These are phyloP conservation scores for Dalbergia cultrata DNA, from an alignment of 306 rosid genomes.

Conservation along the genomic window DNA sequence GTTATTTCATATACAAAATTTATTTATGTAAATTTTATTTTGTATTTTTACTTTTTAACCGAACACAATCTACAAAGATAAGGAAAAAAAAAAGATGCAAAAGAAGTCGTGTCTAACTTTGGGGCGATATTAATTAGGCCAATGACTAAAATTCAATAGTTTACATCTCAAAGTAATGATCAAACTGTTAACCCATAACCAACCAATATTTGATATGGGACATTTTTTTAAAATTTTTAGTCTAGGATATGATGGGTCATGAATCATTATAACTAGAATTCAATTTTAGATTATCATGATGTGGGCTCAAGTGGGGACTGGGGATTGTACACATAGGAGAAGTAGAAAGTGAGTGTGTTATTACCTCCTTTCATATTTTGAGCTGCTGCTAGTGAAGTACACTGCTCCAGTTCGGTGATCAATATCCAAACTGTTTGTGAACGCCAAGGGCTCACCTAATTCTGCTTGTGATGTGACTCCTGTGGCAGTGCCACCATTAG, in stretches of 20 bases:
- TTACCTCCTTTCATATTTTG: conserved; percentile 72
- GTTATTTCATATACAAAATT: too few relatives aligned
- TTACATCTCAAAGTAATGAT: not conserved
- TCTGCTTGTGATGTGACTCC: conserved; percentile 33
- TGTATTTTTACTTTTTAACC: too few relatives aligned
- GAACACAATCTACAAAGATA: too few relatives aligned
- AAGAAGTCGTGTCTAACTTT: not conserved
- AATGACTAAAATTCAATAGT: not conserved
- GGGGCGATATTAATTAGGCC: not conserved
- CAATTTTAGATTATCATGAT: not conserved
- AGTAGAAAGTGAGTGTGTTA: not conserved
- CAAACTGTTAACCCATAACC: not conserved
- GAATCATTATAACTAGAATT: not conserved
- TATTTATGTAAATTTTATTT: too few relatives aligned
- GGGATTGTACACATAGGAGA: not conserved
- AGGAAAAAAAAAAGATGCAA: not conserved
- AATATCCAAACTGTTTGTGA: conserved; percentile 71
- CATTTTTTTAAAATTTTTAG: too few relatives aligned
- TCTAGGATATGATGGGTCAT: not conserved
- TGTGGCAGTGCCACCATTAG: conserved; percentile 59
- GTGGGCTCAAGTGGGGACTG: not conserved
- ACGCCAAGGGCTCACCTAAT: conserved; percentile 48
- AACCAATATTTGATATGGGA: too few relatives aligned
- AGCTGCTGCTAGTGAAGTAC: conserved; percentile 75
- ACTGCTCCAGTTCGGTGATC: conserved; percentile 58